Percentiles rank a stretch among this genome's conserved stretches.
Evolutionary conservation across 1,139 yeast species (phyloP).

Genomic region (Yarrowia galli): DNA sequence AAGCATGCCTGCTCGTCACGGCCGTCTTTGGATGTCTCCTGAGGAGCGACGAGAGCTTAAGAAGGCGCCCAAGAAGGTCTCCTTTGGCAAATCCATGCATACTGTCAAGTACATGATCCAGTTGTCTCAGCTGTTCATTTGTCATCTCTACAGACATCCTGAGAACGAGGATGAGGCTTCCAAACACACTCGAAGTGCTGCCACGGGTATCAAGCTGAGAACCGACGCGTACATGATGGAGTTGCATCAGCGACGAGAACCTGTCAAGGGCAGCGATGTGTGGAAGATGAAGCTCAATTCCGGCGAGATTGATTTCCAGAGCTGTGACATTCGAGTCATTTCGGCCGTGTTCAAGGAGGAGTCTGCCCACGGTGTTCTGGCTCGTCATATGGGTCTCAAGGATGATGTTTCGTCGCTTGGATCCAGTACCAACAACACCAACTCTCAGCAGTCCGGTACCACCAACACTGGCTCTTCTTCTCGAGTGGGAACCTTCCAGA

Average conservation of each 20-base stretch:
- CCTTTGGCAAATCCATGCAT: slow-evolving; percentile 78
- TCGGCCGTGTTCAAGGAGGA: slow-evolving; percentile 71
- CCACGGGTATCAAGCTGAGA: slow-evolving; percentile 82
- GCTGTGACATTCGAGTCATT: slow-evolving; percentile 75
- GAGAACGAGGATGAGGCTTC: slow-evolving; percentile 55
- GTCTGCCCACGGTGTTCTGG: slow-evolving; percentile 58
- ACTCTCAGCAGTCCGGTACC: slow-evolving; percentile 37
- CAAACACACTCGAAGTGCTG: slow-evolving; percentile 60
- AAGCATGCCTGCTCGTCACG: slow-evolving; percentile 78
- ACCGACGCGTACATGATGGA: slow-evolving; percentile 73
- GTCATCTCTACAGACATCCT: slow-evolving; percentile 72
- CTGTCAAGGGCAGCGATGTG: slow-evolving; percentile 62
- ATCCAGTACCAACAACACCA: slow-evolving; percentile 40
- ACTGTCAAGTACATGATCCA: slow-evolving; percentile 82
- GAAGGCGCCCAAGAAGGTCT: slow-evolving; percentile 55
- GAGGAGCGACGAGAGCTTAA: slow-evolving; percentile 48
- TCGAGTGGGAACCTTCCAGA: slow-evolving; percentile 50
- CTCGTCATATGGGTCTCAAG: slow-evolving; percentile 47
- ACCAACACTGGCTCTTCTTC: slow-evolving; percentile 41
- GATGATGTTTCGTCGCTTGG: slow-evolving; percentile 42
- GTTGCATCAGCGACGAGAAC: slow-evolving; percentile 83
- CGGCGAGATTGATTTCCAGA: slow-evolving; percentile 76
- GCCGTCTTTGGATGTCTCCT: slow-evolving; percentile 60
- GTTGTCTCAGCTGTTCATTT: slow-evolving; percentile 73
- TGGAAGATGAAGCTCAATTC: slow-evolving; percentile 73